These are phyloP conservation scores for Mucor indicus DNA, from an alignment of 371 early-diverging fungal species.

Conservation along the genomic window DNA sequence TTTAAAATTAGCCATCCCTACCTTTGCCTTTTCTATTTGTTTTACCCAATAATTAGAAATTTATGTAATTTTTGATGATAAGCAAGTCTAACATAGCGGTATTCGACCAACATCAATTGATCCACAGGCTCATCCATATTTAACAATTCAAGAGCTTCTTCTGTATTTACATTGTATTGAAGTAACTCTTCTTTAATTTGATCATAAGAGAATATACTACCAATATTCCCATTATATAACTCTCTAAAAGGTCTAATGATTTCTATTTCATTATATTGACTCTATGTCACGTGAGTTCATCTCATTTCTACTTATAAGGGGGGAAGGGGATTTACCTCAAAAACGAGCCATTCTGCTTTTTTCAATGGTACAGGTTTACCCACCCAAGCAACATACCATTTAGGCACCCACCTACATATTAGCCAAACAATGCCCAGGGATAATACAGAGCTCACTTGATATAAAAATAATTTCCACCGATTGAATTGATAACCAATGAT, in stretches of 20 bases:
- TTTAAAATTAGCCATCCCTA: not conserved
- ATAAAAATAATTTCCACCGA: conserved; percentile 44
- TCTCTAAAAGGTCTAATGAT: conserved; percentile 54
- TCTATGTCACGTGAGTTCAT: conserved; percentile 29
- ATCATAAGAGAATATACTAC: conserved; percentile 61
- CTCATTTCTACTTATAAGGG: not conserved
- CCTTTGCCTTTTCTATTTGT: not conserved
- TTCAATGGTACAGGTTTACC: conserved; percentile 57
- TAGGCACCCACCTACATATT: conserved; percentile 83
- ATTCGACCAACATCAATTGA: conserved; percentile 63
- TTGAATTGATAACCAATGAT: conserved; percentile 66
- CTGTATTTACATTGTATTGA: conserved; percentile 21
- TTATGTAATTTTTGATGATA: conserved; percentile 73
- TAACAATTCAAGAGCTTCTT: conserved; percentile 19
- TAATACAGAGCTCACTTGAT: conserved; percentile 60
- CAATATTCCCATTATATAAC: conserved; percentile 68
- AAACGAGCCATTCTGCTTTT: conserved; percentile 68
- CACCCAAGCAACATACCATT: conserved; percentile 65
- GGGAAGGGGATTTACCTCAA: conserved; percentile 42
- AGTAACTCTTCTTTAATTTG: conserved; percentile 35
- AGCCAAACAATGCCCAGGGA: conserved; percentile 74
- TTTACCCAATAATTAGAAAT: conserved; percentile 68
- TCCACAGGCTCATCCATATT: conserved; percentile 30
- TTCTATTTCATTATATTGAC: conserved; percentile 71
- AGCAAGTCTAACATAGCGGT: conserved; percentile 83